Base-by-base conservation (phyloP, 1,139 yeast genomes). In the Waltiozyma sp. region DNA sequence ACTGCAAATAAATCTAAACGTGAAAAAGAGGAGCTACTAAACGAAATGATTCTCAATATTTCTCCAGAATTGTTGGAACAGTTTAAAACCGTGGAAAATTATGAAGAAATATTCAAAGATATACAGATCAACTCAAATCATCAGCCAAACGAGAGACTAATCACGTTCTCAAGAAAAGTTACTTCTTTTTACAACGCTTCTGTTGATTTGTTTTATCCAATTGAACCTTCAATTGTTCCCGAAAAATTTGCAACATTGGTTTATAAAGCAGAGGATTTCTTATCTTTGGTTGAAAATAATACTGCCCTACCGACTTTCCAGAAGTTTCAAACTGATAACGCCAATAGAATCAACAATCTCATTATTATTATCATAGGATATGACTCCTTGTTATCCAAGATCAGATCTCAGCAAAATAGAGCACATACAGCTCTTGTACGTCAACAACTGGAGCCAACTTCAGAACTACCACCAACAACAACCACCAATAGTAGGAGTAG, bases 141-240 rank as follows among this genome's bases (percentile, higher is more conserved):
- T 13, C 45, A 50, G 16, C 49, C 52, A n/a, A 46, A 47, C 9
- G 44, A 41, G 10, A 43, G 51, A 9, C 66, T 69, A 0, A 43
- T 63, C 1, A 57, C 64, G 4, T 58, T 64, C 51, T 63, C 67
- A 49, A 56, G 66, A 39, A 57, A 72, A 40, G 56, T 38, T 26
- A 51, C 18, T 64, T 70, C 35, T 21, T 59, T 5, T 55, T 71
- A 36, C 54, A 61, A 47, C 61, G 58, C 52, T 45, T 56, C 40
- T 45, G 70, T 45, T 47, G 83, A 77, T 49, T 54, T 70, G 0
- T 81, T 77, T 48, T 66, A 74, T 9, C 88, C 89, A 0, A 65
- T 74, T 43, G 62, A 57, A 0, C 60, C 68, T 0, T 61, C 56
- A 28, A 57, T 67, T 4, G 48, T 66, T 1, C 61, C 63, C 4